Conservation (phyloP, 2,329 filamentous ascomycete species). For the Penicillium sp. region DNA sequence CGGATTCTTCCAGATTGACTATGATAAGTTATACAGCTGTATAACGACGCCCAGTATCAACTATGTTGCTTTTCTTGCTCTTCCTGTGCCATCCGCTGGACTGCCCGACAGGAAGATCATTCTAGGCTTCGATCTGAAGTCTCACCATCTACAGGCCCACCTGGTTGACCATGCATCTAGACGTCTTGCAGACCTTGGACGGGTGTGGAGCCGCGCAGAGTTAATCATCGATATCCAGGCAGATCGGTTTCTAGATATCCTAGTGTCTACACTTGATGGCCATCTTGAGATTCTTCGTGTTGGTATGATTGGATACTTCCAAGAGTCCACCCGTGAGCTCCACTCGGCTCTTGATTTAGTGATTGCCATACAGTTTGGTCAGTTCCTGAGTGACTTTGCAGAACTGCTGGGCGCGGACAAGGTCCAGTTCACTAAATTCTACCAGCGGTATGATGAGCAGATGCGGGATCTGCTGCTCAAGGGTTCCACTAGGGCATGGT, state of each 20-base stretch:
- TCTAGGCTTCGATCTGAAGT: conserved; percentile 26
- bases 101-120: conserved; percentile 25
- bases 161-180: conserved; percentile 25
- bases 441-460: conserved; percentile 18
- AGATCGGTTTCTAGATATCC: conserved; percentile 19
- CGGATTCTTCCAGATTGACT: conserved; percentile 23
- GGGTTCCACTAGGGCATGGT: background rate
- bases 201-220: conserved; percentile 26
- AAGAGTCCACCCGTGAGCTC: conserved; percentile 12
- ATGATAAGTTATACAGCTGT: conserved; percentile 20
- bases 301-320: conserved; percentile 26
- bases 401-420: conserved; percentile 12
- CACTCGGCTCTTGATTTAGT: conserved; percentile 33
- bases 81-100: conserved; percentile 23
- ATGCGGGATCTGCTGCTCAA: conserved; percentile 16
- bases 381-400: conserved; percentile 29
- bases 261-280: conserved; percentile 20
- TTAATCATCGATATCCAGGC: conserved; percentile 21
- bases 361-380: conserved; percentile 27
- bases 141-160: conserved; percentile 22
- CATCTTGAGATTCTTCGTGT: conserved; percentile 14
- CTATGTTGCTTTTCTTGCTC: conserved; percentile 2
- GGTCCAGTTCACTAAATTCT: conserved; percentile 8
- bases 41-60: background rate
- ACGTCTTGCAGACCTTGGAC: conserved; percentile 21